Base-by-base conservation (phyloP, 148 eudicot genomes). In the Mesembryanthemum crystallinum region DNA sequence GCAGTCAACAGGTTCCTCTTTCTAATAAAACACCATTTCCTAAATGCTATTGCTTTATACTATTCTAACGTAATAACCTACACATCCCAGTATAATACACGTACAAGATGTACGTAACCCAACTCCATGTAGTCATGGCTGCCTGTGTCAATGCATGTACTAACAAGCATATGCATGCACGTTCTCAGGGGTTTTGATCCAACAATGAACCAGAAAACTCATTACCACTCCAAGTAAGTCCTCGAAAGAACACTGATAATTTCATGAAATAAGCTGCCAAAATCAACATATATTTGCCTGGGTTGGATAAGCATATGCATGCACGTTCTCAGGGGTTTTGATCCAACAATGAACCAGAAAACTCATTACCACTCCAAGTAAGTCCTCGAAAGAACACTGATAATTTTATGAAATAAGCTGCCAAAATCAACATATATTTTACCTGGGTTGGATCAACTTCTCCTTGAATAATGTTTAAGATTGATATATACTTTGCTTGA, bases 401-500 rank as follows among this genome's bases (percentile, higher is more conserved):
- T 21, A 21, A 57, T 18, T 17, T 18, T 4, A 18, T 5, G 18
- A 54, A 54, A 32, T 15, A 15, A 9, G 10, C n/a, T n/a, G 43
- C 14, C 15, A 60, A 14, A 64, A 39, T 45, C 49, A 45, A 45
- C 2, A 45, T 8, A 8, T 11, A 27, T 33, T 61, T 79, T 83
- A 91, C 99, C 99, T 96, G 98, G 24, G 99, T 96, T 76, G 99
- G 98, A 79, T 96, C 99, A 39, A 96, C 99, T 85, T 96, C 99
- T 47, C 99, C 98, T 77, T 96, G 99, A 67, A 96, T 96, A 35
- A 96, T 96, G 80, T 96, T 96, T 45, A 96, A 81, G 81, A 96
- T 96, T 33, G 99, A 96, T 78, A 96, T 96, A 79, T 92, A 96
- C 79, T 96, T 96, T 64, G 99, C 94, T 86, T 89, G 94, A 83